A percentile compares a stretch with the other conserved stretches of the same genome.
phyloP scores from a whole-genome alignment of 2,329 filamentous ascomycete species.

The Colletotrichum camelliae region DNA sequence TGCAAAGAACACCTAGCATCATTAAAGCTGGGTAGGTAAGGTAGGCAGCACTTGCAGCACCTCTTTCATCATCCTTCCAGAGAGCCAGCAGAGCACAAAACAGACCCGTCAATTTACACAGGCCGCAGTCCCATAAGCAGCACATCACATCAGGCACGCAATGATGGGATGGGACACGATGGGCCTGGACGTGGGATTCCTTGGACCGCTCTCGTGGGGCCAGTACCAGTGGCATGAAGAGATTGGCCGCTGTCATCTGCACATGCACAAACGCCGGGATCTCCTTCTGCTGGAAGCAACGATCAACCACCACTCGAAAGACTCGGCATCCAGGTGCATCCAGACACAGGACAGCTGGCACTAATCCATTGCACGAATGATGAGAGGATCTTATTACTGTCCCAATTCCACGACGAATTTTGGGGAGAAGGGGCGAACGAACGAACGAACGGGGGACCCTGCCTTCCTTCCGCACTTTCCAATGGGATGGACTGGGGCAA shows the following conservation, averaged over 20 bases:
- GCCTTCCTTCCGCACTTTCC: not conserved
- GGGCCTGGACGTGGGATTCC: not conserved
- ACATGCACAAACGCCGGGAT: not conserved
- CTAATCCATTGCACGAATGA: not conserved
- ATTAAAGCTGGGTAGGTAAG: not conserved
- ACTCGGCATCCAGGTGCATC: not conserved
- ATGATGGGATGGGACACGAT: not conserved
- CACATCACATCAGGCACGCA: not conserved
- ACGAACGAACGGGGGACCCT: not conserved
- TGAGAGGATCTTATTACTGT: not conserved
- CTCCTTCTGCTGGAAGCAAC: not conserved
- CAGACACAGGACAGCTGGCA: conserved; percentile 11
- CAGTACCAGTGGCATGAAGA: conserved; percentile 8
- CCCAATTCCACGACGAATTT: not conserved
- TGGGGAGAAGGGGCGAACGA: not conserved
- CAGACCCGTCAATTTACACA: not conserved
- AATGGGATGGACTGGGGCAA: not conserved
- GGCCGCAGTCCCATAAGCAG: not conserved
- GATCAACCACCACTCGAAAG: not conserved
- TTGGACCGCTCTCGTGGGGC: not conserved
- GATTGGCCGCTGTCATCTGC: conserved; percentile 2
- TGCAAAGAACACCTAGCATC: not conserved
- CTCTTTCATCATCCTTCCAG: not conserved
- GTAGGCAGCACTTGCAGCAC: not conserved
- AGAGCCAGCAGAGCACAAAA: not conserved